Conservation (phyloP, 345 rosid genomes). For the Eucalyptus cladocalyx region DNA sequence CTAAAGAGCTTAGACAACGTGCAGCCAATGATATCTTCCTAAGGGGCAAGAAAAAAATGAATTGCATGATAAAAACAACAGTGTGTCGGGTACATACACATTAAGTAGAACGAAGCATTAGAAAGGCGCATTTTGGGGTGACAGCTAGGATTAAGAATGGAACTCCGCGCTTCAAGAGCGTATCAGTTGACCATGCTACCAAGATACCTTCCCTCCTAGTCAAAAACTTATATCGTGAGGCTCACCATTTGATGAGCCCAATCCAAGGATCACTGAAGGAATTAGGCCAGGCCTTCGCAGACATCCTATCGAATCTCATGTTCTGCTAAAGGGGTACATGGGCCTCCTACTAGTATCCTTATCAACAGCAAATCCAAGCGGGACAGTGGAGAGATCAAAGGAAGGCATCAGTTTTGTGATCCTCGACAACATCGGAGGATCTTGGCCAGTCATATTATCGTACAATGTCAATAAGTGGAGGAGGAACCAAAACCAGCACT, state of each 20-base stretch:
- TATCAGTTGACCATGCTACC: neutral
- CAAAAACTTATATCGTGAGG: neutral
- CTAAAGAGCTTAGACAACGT: neutral
- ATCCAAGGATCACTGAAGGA: too few relatives aligned
- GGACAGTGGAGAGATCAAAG: neutral
- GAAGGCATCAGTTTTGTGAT: neutral
- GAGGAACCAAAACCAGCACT: neutral
- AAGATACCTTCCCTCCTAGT: neutral
- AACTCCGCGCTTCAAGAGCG: neutral
- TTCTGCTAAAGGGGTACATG: neutral
- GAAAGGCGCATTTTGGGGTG: neutral
- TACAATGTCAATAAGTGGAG: neutral
- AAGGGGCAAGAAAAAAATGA: neutral
- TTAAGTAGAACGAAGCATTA: neutral
- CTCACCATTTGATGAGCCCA: neutral
- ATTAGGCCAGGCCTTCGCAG: neutral
- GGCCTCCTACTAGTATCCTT: neutral
- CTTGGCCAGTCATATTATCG: neutral
- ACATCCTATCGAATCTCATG: neutral
- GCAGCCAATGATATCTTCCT: neutral
- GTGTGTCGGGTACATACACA: neutral
- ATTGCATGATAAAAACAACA: neutral
- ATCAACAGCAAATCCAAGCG: neutral
- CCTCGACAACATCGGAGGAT: neutral
- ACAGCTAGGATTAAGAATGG: neutral